A percentile compares a stretch with the other conserved stretches of the same genome.
These are phyloP conservation scores for Neotropicomus parvogracilis DNA, from an alignment of 1,284 basidiomycete species.

Conservation along the genomic window DNA sequence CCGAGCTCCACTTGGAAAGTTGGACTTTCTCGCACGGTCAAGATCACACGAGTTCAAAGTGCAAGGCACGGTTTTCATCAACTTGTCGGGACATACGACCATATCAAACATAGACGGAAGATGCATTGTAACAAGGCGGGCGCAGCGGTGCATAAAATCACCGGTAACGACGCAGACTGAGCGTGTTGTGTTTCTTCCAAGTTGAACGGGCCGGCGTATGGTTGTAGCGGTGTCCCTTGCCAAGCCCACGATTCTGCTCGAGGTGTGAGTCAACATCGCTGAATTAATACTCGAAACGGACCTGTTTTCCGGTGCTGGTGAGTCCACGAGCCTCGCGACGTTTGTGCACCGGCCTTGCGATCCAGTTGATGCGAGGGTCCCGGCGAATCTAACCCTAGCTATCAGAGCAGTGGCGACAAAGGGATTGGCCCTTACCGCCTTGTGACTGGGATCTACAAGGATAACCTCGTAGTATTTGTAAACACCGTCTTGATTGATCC, in stretches of 20 bases:
- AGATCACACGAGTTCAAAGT: neutral
- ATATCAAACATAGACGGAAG: conserved; percentile 21
- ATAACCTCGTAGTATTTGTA: conserved; percentile 99
- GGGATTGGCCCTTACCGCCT: conserved; percentile 62
- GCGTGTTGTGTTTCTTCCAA: conserved; percentile 98
- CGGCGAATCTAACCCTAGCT: conserved; percentile 69
- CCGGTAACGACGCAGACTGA: conserved; percentile 97
- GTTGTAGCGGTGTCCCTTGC: conserved; percentile 96
- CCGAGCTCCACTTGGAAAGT: neutral
- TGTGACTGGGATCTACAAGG: conserved; percentile 91
- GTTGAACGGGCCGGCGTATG: conserved; percentile 88
- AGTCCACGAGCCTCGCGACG: conserved; percentile 97
- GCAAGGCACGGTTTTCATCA: conserved; percentile 15
- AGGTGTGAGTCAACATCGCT: conserved; percentile 1
- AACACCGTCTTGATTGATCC: conserved; percentile 99
- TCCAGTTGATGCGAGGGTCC: conserved; percentile 98
- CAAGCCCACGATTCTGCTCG: conserved; percentile 81
- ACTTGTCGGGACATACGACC: conserved; percentile 18
- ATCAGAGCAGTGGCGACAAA: conserved; percentile 6
- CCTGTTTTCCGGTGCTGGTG: conserved; percentile 93
- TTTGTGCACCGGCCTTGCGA: conserved; percentile 97
- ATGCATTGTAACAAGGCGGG: conserved; percentile 9
- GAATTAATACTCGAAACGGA: conserved; percentile 34
- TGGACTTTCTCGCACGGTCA: conserved; percentile 8
- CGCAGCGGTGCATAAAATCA: conserved; percentile 43